Percentiles rank a stretch among this genome's conserved stretches.
Conservation (phyloP, 2,329 filamentous ascomycete genomes). For the Knufia petricola region DNA sequence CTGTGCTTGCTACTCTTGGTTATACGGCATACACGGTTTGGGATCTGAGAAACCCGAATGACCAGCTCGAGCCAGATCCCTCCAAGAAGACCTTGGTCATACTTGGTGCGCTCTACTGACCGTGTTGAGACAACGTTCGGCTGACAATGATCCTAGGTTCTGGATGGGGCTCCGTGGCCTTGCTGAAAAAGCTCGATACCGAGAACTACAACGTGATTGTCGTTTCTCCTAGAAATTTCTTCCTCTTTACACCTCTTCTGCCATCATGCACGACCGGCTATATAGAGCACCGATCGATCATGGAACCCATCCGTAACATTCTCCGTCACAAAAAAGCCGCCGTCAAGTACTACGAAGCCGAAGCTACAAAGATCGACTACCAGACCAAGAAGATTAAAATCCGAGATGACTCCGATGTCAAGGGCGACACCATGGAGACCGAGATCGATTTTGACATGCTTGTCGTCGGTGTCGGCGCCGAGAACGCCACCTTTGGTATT, state of each 20-base stretch:
- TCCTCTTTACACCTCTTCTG: constrained; percentile 95
- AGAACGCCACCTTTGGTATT: constrained; percentile 98
- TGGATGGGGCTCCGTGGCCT: constrained; percentile 90
- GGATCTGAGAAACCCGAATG: constrained; percentile 66
- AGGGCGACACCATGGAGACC: constrained; percentile 69
- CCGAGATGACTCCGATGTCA: constrained; percentile 85
- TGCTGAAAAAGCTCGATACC: constrained; percentile 97
- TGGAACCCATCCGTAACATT: constrained; percentile 97
- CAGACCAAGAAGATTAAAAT: constrained; percentile 82
- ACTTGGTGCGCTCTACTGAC: constrained; percentile 55
- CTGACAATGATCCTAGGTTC: constrained; percentile 54
- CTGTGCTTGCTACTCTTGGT: constrained; percentile 56
- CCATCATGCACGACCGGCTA: constrained; percentile 95
- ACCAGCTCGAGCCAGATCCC: constrained; percentile 71
- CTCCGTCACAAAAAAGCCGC: constrained; percentile 86
- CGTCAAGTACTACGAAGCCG: constrained; percentile 96
- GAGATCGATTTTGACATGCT: constrained; percentile 98
- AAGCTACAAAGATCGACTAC: constrained; percentile 86
- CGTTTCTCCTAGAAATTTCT: constrained; percentile 97
- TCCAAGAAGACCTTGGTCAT: constrained; percentile 95
- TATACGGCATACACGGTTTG: constrained; percentile 77
- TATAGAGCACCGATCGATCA: constrained; percentile 98
- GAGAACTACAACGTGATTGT: constrained; percentile 99
- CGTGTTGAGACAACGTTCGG: not conserved
- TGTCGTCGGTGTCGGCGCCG: constrained; percentile 90